Conservation (phyloP, 73 alveolate genomes). For the Symbiodinium natans region DNA sequence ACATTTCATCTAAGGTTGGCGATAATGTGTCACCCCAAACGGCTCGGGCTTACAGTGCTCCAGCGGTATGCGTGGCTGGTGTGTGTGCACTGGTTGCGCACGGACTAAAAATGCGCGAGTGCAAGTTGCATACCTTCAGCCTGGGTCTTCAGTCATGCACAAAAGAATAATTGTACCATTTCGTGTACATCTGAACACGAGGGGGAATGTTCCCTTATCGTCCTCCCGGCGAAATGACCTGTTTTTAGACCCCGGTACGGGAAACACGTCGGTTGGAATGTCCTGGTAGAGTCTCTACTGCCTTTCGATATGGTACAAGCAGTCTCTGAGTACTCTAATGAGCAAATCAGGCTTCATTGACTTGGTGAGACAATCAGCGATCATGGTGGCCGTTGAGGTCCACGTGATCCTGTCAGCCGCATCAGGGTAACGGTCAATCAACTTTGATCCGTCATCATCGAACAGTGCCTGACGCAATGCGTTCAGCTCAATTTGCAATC, state of each 20-base stretch:
- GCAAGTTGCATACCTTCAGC: not conserved
- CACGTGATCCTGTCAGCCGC: too few species aligned
- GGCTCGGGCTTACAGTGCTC: not conserved
- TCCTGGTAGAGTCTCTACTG: too few species aligned
- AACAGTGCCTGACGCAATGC: too few species aligned
- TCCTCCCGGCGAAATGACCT: not conserved
- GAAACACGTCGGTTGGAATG: not conserved
- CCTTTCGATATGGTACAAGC: too few species aligned
- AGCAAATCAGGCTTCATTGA: too few species aligned
- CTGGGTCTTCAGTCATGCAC: not conserved
- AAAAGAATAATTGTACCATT: not conserved
- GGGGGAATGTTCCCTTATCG: not conserved
- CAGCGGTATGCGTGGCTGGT: not conserved
- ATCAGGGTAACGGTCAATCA: too few species aligned
- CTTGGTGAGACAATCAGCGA: too few species aligned
- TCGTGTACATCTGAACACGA: not conserved
- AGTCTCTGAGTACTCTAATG: too few species aligned
- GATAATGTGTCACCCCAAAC: not conserved
- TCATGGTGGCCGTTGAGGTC: too few species aligned
- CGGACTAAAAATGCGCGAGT: not conserved
- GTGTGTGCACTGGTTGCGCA: not conserved
- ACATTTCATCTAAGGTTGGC: not conserved
- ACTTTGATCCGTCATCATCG: too few species aligned
- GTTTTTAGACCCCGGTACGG: not conserved
- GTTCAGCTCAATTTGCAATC: too few species aligned